Evolutionary conservation across 2,329 filamentous ascomycete species (phyloP).

Genomic region (Tolypocladium nubicola): DNA sequence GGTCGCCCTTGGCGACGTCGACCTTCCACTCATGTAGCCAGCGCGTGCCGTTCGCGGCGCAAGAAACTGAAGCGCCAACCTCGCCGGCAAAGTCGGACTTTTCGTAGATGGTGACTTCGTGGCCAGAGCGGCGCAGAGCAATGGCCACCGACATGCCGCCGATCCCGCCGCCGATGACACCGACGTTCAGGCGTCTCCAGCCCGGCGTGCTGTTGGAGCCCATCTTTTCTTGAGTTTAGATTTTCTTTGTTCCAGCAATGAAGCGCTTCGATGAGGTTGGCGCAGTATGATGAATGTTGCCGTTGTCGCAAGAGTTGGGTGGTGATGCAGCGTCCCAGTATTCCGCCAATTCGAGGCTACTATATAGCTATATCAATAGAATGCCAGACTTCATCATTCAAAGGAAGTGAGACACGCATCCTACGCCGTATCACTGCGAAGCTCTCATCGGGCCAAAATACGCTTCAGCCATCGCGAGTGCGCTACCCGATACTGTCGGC

Average conservation of each 20-base stretch:
- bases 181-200: conserved; percentile 35
- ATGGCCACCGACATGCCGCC: conserved; percentile 36
- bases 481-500: conserved; percentile 1
- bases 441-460: neutral
- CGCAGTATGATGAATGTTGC: neutral
- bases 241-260: neutral
- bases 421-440: neutral
- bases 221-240: conserved; percentile 7
- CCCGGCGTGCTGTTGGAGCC: conserved; percentile 12
- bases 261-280: neutral
- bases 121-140: conserved; percentile 34
- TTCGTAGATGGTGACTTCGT: conserved; percentile 52
- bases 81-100: conserved; percentile 56
- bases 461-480: neutral
- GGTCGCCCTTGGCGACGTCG: conserved; percentile 52
- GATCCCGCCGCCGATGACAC: conserved; percentile 36
- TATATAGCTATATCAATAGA: neutral
- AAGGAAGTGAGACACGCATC: neutral
- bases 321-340: neutral
- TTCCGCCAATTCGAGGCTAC: neutral
- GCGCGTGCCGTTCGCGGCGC: conserved; percentile 58
- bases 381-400: neutral
- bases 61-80: conserved; percentile 56
- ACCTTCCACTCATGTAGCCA: conserved; percentile 62
- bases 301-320: neutral